Percentiles rank a stretch among this genome's conserved stretches.
These are phyloP conservation scores for Saccharomyces jurei DNA, from an alignment of 805 yeast species.

Conservation along the genomic window DNA sequence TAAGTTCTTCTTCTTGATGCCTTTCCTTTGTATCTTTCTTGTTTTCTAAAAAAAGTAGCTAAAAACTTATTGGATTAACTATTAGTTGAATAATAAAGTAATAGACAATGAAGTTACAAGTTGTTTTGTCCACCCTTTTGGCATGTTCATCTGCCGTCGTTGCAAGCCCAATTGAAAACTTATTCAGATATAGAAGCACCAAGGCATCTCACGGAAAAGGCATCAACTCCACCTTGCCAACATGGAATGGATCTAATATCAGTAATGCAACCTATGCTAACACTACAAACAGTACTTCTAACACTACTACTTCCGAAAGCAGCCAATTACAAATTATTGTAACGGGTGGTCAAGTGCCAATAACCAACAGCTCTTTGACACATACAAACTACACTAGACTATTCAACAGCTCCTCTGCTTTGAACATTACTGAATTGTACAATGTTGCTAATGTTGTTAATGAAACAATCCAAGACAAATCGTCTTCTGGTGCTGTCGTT, in stretches of 20 bases:
- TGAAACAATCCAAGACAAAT: slow-evolving; percentile 6
- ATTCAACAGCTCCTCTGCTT: slow-evolving; percentile 15
- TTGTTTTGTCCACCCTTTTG: slow-evolving; percentile 8
- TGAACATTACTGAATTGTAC: slow-evolving; percentile 20
- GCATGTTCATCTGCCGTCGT: slow-evolving; percentile 11
- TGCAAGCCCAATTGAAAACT: slow-evolving; percentile 10
- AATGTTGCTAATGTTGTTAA: slow-evolving; percentile 13
- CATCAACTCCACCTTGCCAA: not conserved
- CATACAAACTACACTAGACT: slow-evolving; percentile 11
- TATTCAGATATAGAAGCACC: not conserved
- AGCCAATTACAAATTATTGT: slow-evolving; percentile 15
- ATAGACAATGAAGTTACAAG: slow-evolving; percentile 10
- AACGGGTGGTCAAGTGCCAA: slow-evolving; percentile 18
- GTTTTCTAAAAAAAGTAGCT: not conserved
- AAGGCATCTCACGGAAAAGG: not conserved
- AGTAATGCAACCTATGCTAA: slow-evolving; percentile 1
- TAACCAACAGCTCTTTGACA: slow-evolving; percentile 7
- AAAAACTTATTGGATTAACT: not conserved
- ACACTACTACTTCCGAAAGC: slow-evolving; percentile 1
- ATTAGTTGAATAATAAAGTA: not conserved
- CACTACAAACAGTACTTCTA: not conserved
- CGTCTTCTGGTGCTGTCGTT: slow-evolving; percentile 17
- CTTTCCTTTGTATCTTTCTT: not conserved
- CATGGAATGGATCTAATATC: not conserved
- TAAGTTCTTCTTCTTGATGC: not conserved